Evolutionary conservation across 345 rosid genomes (phyloP).

Genomic region (Barbarea vulgaris): DNA sequence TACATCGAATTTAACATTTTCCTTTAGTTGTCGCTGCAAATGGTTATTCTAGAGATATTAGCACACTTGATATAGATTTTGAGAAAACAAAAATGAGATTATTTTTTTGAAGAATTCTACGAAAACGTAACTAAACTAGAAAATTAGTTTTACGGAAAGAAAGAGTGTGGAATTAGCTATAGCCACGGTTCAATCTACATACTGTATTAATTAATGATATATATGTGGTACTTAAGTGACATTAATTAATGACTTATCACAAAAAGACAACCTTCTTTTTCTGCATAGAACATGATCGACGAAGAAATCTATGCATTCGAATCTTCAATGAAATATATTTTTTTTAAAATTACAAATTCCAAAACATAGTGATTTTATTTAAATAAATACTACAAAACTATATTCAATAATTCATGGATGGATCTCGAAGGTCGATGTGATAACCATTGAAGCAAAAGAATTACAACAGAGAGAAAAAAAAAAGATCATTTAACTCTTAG

Average conservation of each 20-base stretch:
- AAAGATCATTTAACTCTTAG: conserved; percentile 66
- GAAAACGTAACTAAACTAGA: neutral
- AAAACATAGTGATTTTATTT: conserved; percentile 32
- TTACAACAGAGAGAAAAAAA: conserved; percentile 45
- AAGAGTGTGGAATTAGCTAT: neutral
- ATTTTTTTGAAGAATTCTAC: too few relatives aligned
- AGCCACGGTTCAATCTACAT: neutral
- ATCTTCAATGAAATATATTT: conserved; percentile 25
- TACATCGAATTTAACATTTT: neutral
- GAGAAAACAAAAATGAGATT: neutral
- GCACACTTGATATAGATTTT: too few relatives aligned
- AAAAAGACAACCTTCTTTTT: conserved; percentile 43
- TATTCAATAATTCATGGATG: conserved; percentile 37
- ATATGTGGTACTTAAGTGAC: neutral
- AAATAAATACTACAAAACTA: conserved; percentile 28
- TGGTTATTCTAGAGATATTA: neutral
- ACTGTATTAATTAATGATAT: too few relatives aligned
- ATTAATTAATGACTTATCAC: conserved; percentile 26
- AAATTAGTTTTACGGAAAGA: too few relatives aligned
- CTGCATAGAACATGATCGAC: conserved; percentile 42
- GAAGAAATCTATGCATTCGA: conserved; percentile 43
- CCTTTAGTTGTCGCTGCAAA: neutral
- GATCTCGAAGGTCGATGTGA: conserved; percentile 15
- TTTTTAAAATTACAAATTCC: neutral
- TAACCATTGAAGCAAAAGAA: conserved; percentile 33